Evolutionary conservation across 768 basidiomycete species (phyloP), one percentile per base, ranked within the genome.

Genomic region (Russula abietina): DNA sequence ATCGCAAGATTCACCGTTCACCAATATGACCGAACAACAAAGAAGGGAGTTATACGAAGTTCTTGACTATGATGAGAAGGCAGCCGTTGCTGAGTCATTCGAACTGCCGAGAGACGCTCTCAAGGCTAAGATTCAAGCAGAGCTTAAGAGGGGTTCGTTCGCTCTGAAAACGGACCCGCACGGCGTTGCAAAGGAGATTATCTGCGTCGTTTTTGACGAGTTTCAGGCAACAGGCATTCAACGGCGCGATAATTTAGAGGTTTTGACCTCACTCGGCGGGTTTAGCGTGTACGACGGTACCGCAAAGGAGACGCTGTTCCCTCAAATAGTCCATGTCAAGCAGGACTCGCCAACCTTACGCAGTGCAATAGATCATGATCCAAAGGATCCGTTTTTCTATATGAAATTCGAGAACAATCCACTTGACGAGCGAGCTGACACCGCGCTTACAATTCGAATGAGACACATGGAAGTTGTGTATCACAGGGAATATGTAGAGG

Each of bases 381-480:
- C 65, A 60, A 68, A 72, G 52, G 81, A 82, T 9, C 80, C 84
- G 2, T 98, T 99, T 79, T 93, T 99, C 74, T 91, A 84, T 68
- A 76, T 95, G 69, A 92, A 91, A 71, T 89, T 94, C 67, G 97
- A 98, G 75, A 87, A 86, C 61, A 93, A 90, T 66, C 97, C 96
- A 10, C 77, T 98, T 45, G 93, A 97, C 72, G 86, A 88, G 57
- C 84, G 91, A 49, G 93, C 97, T 28, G 96, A 98, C 71, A 96
- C 82, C 69, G 92, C 89, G 1, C 77, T 99, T 57, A 90, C 89
- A 14, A 83, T 95, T 52, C 87, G 86, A 60, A 89, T 98, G 90
- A 84, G 91, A 12, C 89, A 96, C 69, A 89, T 96, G 86, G 96
- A 98, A 74, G 88, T 99, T 66, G 90, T 99, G 46, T 99, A 99